These are phyloP conservation scores for Corymbia calophylla DNA, from an alignment of 441 rosid species.

Conservation along the genomic window DNA sequence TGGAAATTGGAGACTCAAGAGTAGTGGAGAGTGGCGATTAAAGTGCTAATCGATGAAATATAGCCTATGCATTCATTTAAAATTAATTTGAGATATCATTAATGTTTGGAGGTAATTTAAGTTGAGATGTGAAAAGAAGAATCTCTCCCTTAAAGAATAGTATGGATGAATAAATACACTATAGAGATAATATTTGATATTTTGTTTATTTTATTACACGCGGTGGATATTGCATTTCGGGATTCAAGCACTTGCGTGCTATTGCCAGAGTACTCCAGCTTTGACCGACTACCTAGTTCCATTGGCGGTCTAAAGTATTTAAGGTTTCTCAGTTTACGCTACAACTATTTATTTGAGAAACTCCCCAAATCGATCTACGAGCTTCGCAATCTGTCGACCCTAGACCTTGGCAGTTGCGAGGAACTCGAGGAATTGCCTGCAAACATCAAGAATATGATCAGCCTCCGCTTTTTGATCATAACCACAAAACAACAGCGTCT, in stretches of 20 bases:
- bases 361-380: neutral
- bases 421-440: neutral
- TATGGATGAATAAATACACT: neutral
- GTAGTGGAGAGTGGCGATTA: neutral
- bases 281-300: neutral
- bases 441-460: neutral
- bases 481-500: neutral
- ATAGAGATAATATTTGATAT: neutral
- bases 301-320: neutral
- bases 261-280: neutral
- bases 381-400: neutral
- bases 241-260: neutral
- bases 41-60: too few species aligned
- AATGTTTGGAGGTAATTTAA: neutral
- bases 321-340: accelerated
- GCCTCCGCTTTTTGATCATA: accelerated
- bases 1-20: too few species aligned
- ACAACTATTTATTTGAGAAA: accelerated
- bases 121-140: neutral
- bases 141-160: neutral
- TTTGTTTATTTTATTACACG: too few species aligned
- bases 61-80: neutral
- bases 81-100: too few species aligned
- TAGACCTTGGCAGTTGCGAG: accelerated
- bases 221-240: neutral